These are phyloP conservation scores for barley (Hordeum vulgare) DNA, from an alignment of 176 grass and related monocot species.

Conservation along the genomic window MorexV3_pseudomolecules_assembly NC_058519.1:656810009-656810508, in stretches of 20 bases:
- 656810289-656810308: not conserved
- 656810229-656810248: conserved; percentile 13
- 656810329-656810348: conserved; percentile 16
- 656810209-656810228: conserved; percentile 1
- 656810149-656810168: conserved; percentile 6
- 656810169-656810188: not conserved
- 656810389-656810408: conserved; percentile 3
- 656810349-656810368: not conserved
- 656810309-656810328: conserved; percentile 9
- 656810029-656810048: conserved; percentile 3
- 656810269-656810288: not conserved
- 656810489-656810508: not conserved
- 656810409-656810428: not conserved
- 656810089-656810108: conserved; percentile 6
- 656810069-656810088: conserved; percentile 9
- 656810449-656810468: not conserved
- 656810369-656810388: conserved; percentile 5
- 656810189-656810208: not conserved
- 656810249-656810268: not conserved
- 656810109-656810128: conserved; percentile 18
- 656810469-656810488: not conserved
- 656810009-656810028: conserved; percentile 10
- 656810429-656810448: conserved; percentile 8
- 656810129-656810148: conserved; percentile 12
- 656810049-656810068: conserved; percentile 9